phyloP scores from a whole-genome alignment of 192 early-diverging fungal genomes.

The Chytriomyces sp. region DNA sequence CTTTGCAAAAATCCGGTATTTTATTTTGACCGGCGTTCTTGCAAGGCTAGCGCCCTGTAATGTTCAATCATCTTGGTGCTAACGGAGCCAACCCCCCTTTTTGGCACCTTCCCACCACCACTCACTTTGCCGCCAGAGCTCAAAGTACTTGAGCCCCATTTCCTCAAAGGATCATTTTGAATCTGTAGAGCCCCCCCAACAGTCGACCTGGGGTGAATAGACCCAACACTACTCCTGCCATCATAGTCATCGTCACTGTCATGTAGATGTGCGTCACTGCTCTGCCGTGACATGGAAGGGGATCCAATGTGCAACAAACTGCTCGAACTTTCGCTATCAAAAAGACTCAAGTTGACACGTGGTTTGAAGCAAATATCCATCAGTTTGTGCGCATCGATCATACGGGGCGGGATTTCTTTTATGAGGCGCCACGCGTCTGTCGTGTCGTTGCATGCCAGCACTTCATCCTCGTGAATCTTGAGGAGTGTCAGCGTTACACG shows the following conservation, averaged over 20 bases:
- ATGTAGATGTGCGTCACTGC: neutral
- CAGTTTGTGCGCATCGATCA: conserved; percentile 39
- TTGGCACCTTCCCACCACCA: conserved; percentile 24
- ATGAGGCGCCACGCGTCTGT: conserved; percentile 44
- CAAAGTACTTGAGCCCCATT: neutral
- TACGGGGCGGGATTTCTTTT: conserved; percentile 37
- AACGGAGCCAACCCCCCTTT: conserved; percentile 35
- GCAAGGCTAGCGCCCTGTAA: conserved; percentile 34
- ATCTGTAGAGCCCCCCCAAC: conserved; percentile 8
- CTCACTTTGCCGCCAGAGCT: neutral
- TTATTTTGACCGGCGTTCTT: conserved; percentile 18
- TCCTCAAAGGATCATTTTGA: conserved; percentile 29
- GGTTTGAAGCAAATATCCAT: conserved; percentile 43
- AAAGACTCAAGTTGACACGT: conserved; percentile 24
- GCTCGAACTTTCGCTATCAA: neutral
- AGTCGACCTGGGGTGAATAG: neutral
- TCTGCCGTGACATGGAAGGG: neutral
- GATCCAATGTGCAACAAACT: neutral
- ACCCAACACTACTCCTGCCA: neutral
- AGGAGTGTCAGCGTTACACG: conserved; percentile 75
- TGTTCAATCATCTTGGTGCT: conserved; percentile 38
- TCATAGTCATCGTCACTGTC: conserved; percentile 24
- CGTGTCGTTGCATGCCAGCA: conserved; percentile 46
- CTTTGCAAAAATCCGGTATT: too few species aligned
- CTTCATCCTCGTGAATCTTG: conserved; percentile 61